Evolutionary conservation across 1,139 yeast species (phyloP).

Genomic region (Suhomyces bribrorum): DNA sequence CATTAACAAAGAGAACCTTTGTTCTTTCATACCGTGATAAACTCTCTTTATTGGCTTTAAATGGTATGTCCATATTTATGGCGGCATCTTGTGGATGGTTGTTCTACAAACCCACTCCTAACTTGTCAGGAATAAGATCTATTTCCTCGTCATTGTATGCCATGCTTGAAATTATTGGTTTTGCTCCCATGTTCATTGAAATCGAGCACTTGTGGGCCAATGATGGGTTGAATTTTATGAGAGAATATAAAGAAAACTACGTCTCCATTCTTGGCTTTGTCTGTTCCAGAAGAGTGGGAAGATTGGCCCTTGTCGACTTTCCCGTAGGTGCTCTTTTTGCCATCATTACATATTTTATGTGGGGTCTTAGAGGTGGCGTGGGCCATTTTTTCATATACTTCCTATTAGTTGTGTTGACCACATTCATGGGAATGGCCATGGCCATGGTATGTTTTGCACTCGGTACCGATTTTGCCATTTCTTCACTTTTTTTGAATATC

Average conservation of each 20-base stretch:
- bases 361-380: slow-evolving; percentile 24
- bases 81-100: slow-evolving; percentile 25
- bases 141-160: slow-evolving; percentile 23
- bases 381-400: slow-evolving; percentile 23
- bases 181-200: slow-evolving; percentile 27
- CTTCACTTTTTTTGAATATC: slow-evolving; percentile 20
- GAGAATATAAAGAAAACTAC: slow-evolving; percentile 24
- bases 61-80: slow-evolving; percentile 21
- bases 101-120: slow-evolving; percentile 20
- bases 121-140: slow-evolving; percentile 25
- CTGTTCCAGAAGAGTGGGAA: slow-evolving; percentile 24
- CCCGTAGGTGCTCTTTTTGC: slow-evolving; percentile 24
- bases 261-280: slow-evolving; percentile 25
- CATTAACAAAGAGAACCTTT: slow-evolving; percentile 23
- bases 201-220: slow-evolving; percentile 24
- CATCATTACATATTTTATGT: slow-evolving; percentile 25
- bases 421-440: slow-evolving; percentile 23
- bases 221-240: slow-evolving; percentile 24
- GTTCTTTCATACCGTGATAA: slow-evolving; percentile 21
- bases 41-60: slow-evolving; percentile 20
- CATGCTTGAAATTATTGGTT: slow-evolving; percentile 26
- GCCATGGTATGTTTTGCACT: slow-evolving; percentile 25
- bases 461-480: slow-evolving; percentile 20
- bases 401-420: slow-evolving; percentile 19
- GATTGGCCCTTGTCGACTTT: slow-evolving; percentile 23